Base-by-base conservation (phyloP, 768 basidiomycete species). In the Tulasnella sp. region DNA sequence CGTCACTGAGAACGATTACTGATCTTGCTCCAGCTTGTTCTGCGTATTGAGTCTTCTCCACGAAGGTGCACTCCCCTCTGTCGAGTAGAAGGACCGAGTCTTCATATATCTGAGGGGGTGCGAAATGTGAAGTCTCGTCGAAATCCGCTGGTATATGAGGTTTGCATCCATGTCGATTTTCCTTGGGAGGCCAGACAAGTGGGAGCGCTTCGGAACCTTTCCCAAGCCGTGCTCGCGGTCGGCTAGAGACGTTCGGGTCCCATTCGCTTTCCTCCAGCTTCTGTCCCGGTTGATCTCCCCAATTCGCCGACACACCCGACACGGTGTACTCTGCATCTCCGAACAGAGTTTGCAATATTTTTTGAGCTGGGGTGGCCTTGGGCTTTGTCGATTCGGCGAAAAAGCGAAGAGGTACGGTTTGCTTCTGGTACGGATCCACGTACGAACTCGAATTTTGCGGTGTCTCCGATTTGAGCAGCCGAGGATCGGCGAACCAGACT, bases 401-500 rank as follows among this genome's bases (percentile, higher is more conserved):
- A 32, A 76, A 76, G 16, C 75, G 75, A 20, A 76, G 75, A 10
- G 75, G 75, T 1, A 76, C 75, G 26, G 3, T 9, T 35, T 40
- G 51, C 35, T 76, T 26, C 6, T 40, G 55, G 39, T 40, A 40
- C 44, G 37, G 71, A 11, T 72, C 44, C 44, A 46, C 71, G 71
- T 40, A 40, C 9, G 71, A 72, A 11, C 44, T 46, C 16, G 71
- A 40, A 26, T 40, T 40, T 26, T 35, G 70, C 7, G 44, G 44
- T 10, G 69, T 35, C 23, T 42, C 40, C 29, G 40, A 26, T 39
- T 70, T 44, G 32, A 77, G 69, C 39, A 77, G 69, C 37, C 77
- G 67, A 18, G 23, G 67, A 35, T 77, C 77, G 35, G 77, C 77
- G 44, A 77, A 77, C 40, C 69, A 77, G 77, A 77, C 69, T 42